Percentiles rank a stretch among this genome's conserved stretches.
These are phyloP conservation scores for Nakazawaea laoshanensis DNA, from an alignment of 805 yeast genomes.

Conservation along the genomic window DNA sequence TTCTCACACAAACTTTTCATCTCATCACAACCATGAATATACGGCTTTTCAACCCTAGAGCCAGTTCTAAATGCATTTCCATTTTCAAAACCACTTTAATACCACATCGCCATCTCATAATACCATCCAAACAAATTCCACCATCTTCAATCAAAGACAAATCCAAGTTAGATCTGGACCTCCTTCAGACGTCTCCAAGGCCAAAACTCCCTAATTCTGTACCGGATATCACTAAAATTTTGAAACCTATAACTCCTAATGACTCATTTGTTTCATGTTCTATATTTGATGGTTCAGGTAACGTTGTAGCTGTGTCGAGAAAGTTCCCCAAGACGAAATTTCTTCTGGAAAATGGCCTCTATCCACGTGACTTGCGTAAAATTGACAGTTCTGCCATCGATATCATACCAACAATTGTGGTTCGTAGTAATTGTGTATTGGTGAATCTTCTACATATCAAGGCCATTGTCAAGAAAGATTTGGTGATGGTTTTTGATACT, in stretches of 20 bases:
- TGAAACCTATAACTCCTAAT: conserved; percentile 38
- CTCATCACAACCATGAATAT: no score
- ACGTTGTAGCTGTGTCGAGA: conserved; percentile 58
- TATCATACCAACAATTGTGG: conserved; percentile 84
- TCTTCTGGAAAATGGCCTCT: conserved; percentile 59
- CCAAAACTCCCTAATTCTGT: no score
- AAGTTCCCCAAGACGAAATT: conserved; percentile 70
- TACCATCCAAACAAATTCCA: no score
- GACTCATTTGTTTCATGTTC: conserved; percentile 68
- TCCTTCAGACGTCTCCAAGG: no score
- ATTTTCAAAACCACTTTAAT: no score
- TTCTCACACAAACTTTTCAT: no score
- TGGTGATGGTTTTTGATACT: conserved; percentile 79
- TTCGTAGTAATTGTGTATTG: conserved; percentile 67
- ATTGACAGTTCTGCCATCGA: conserved; percentile 69
- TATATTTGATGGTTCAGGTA: conserved; percentile 63
- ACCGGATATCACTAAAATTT: conserved; percentile 13
- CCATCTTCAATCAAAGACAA: neutral
- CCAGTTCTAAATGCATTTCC: no score
- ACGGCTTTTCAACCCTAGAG: no score
- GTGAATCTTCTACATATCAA: conserved; percentile 82
- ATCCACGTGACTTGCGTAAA: conserved; percentile 81
- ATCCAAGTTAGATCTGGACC: no score
- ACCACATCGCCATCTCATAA: no score
- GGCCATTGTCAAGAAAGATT: conserved; percentile 76